Evolutionary conservation across 106 monocot genomes (phyloP).

Genomic region (Allium cepa): DNA sequence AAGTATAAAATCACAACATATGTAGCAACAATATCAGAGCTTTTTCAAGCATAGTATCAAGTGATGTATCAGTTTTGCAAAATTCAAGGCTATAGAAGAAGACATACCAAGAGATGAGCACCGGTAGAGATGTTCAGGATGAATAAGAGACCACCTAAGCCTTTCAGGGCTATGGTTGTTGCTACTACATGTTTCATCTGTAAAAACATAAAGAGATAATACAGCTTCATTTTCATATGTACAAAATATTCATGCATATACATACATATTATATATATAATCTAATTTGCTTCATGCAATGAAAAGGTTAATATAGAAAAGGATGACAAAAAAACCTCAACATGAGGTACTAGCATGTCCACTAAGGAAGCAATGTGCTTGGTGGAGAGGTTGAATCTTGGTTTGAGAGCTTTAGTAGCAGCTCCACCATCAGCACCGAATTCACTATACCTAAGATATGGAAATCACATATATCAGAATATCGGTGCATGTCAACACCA

Average conservation of each 20-base stretch:
- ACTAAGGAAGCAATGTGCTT: slow-evolving; percentile 22
- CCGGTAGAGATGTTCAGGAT: slow-evolving; percentile 72
- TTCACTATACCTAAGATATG: slow-evolving; percentile 46
- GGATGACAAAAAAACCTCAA: slow-evolving; percentile 27
- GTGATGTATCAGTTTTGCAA: too few species aligned
- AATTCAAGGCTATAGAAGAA: not conserved
- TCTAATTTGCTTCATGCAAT: not conserved
- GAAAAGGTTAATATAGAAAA: not conserved
- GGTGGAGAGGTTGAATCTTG: slow-evolving; percentile 41
- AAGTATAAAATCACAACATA: too few species aligned
- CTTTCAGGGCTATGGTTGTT: slow-evolving; percentile 54
- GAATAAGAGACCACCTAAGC: slow-evolving; percentile 69
- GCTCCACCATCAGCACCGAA: slow-evolving; percentile 69
- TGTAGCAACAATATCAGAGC: too few species aligned
- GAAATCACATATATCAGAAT: not conserved
- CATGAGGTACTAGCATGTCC: slow-evolving; percentile 25
- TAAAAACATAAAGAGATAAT: not conserved
- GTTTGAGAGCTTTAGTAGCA: slow-evolving; percentile 39
- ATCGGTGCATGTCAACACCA: too few species aligned
- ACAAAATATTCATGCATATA: slow-evolving; percentile 5
- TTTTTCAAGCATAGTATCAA: too few species aligned
- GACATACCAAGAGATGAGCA: slow-evolving; percentile 61
- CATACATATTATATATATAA: not conserved
- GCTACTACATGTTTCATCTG: slow-evolving; percentile 70
- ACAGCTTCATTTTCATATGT: too few species aligned